Percentiles rank a stretch among this genome's conserved stretches.
Evolutionary conservation across 1,284 basidiomycete species (phyloP).

Genomic region (Ganoderma multipileum): DNA sequence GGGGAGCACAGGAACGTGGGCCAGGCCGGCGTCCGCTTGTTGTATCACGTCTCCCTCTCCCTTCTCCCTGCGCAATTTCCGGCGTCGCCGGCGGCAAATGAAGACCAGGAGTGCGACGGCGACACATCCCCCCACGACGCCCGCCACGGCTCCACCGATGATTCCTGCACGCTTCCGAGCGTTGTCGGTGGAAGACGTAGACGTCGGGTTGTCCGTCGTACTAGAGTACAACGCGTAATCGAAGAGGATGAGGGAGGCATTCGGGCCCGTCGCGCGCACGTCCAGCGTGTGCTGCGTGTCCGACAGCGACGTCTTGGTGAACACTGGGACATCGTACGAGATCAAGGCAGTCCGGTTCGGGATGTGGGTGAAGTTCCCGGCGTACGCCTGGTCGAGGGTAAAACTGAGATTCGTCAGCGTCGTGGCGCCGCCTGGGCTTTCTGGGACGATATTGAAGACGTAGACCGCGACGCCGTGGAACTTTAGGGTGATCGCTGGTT

Average conservation of each 20-base stretch:
- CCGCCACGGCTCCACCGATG: not conserved
- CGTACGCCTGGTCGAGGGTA: not conserved
- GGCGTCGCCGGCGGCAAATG: not conserved
- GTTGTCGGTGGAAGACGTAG: not conserved
- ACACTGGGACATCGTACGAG: conserved; percentile 18
- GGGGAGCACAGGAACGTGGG: not conserved
- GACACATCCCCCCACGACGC: not conserved
- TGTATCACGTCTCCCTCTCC: not conserved
- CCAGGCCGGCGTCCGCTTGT: not conserved
- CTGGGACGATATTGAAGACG: conserved; percentile 15
- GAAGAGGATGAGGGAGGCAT: conserved; percentile 12
- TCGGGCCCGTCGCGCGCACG: not conserved
- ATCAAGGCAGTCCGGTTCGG: not conserved
- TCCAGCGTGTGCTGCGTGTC: conserved; percentile 12
- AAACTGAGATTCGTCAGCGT: conserved; percentile 5
- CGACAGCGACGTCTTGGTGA: conserved; percentile 7
- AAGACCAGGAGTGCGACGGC: not conserved
- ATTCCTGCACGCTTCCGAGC: not conserved
- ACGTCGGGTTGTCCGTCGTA: not conserved
- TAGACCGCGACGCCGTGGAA: conserved; percentile 24
- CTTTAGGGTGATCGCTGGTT: not conserved
- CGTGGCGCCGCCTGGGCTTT: not conserved
- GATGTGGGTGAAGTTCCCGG: not conserved
- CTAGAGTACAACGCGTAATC: conserved; percentile 18
- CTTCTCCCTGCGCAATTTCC: not conserved